phyloP scores from a whole-genome alignment of 345 rosid genomes.

The Arabidopsis arenosa region DNA sequence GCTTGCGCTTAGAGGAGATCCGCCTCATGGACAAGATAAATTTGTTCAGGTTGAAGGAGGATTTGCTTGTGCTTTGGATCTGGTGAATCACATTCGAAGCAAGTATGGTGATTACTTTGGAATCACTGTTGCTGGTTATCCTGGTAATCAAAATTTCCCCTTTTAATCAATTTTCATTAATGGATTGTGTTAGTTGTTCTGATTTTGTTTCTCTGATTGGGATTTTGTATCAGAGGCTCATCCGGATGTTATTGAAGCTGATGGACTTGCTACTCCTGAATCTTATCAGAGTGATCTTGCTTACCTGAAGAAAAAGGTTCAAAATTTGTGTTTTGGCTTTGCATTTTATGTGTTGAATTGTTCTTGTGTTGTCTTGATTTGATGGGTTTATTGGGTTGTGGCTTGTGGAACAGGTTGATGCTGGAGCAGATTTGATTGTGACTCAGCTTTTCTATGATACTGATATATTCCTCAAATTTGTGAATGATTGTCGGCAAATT shows the following conservation, averaged over 20 bases:
- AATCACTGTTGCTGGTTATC: slow-evolving; percentile 98
- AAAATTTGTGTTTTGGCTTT: neutral
- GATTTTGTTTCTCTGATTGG: slow-evolving; percentile 18
- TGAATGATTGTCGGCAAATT: slow-evolving; percentile 89
- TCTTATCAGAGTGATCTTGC: slow-evolving; percentile 82
- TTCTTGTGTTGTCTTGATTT: slow-evolving; percentile 5
- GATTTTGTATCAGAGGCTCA: slow-evolving; percentile 73
- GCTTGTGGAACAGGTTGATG: slow-evolving; percentile 70
- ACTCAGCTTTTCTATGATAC: slow-evolving; percentile 94
- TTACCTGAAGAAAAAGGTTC: slow-evolving; percentile 87
- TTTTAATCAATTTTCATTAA: neutral
- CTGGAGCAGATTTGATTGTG: slow-evolving; percentile 91
- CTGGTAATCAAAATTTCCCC: slow-evolving; percentile 53
- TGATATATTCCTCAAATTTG: slow-evolving; percentile 87
- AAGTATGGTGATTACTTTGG: slow-evolving; percentile 91
- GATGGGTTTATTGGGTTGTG: slow-evolving; percentile 20
- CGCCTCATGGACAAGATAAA: slow-evolving; percentile 97
- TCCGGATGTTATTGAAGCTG: slow-evolving; percentile 77
- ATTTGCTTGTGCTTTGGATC: slow-evolving; percentile 92
- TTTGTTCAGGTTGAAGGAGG: slow-evolving; percentile 96
- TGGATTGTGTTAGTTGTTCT: slow-evolving; percentile 2
- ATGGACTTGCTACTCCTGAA: slow-evolving; percentile 76
- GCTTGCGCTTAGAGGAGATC: slow-evolving; percentile 98
- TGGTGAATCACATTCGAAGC: slow-evolving; percentile 79
- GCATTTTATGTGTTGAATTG: slow-evolving; percentile 17